phyloP scores from a whole-genome alignment of 176 grass and related monocot genomes.

The Eleusine indica region DNA sequence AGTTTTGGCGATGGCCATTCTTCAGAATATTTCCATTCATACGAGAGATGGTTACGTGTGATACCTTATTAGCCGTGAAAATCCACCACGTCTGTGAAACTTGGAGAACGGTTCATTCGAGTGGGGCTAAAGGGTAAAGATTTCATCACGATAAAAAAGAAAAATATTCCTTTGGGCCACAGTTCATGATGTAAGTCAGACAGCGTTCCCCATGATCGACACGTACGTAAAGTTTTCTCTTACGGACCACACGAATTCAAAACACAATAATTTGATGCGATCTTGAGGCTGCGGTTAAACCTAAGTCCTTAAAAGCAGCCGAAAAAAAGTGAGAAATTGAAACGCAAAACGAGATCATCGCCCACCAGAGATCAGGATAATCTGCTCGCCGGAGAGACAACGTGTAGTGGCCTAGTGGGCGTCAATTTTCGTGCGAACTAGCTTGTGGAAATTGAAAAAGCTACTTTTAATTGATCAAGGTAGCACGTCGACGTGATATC shows the following conservation, averaged over 20 bases:
- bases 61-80: neutral
- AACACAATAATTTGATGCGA: neutral
- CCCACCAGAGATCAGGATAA: neutral
- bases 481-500: conserved; percentile 18
- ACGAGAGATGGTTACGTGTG: neutral
- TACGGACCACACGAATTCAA: neutral
- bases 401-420: conserved; percentile 40
- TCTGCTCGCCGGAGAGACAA: neutral
- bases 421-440: conserved; percentile 24
- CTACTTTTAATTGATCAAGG: neutral
- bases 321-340: neutral
- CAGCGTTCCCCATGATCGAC: neutral
- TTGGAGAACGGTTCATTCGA: neutral
- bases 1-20: neutral
- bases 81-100: too few relatives aligned
- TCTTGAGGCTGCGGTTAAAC: neutral
- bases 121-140: neutral
- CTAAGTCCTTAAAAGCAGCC: neutral
- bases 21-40: neutral
- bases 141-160: neutral
- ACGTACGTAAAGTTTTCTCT: neutral
- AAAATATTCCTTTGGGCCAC: neutral
- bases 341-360: neutral
- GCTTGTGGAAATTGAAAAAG: neutral
- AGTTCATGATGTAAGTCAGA: neutral